Evolutionary conservation across 495 filamentous ascomycete genomes (phyloP), one percentile per base, ranked within the genome.

Genomic region (Achaetomiella virescens): DNA sequence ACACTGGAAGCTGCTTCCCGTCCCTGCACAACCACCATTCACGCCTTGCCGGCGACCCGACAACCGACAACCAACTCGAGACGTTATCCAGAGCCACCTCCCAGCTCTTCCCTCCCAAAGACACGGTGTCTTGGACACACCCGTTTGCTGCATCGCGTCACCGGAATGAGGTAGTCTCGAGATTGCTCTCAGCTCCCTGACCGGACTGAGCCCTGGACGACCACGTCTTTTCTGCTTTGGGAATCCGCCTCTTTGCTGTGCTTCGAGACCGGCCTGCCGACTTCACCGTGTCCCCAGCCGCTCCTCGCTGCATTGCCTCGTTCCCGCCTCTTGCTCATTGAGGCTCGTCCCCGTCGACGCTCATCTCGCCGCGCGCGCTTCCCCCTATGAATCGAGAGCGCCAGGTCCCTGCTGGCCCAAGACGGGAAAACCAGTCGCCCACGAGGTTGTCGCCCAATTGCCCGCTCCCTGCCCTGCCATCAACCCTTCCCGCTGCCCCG

Each of bases 351-450:
- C 44, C 38, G 40, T 35, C 49, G 27, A 40, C 47, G 27, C 43
- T 41, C 51, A 38, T 55, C 48, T 45, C 54, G 35, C 47, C 27
- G 52, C 36, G 22, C 38, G 45, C 49, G 38, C 51, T 42, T 52
- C 48, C 67, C 67, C 27, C 63, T 70, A 82, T 82, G 79, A 73
- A 75, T 69, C 73, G 72, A 69, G 77, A 80, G 66, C 72, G 74
- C 66, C 76, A 70, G 62, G 71, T 72, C 63, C 72, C 78, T 61
- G 73, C 78, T 73, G 79, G 75, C 71, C 77, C 75, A 62, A 72
- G 77, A 75, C 75, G 78, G 70, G 75, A 75, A 58, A 71, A 72
- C 68, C 77, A 75, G 65, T 76, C 76, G 10, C 73, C 78, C 50
- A 67, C 72, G 59, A 74, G 74, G 72, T 71, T 68, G 64, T 9